Conservation (phyloP, 2,329 filamentous ascomycete genomes). For the Fusarium decemcellulare region DNA sequence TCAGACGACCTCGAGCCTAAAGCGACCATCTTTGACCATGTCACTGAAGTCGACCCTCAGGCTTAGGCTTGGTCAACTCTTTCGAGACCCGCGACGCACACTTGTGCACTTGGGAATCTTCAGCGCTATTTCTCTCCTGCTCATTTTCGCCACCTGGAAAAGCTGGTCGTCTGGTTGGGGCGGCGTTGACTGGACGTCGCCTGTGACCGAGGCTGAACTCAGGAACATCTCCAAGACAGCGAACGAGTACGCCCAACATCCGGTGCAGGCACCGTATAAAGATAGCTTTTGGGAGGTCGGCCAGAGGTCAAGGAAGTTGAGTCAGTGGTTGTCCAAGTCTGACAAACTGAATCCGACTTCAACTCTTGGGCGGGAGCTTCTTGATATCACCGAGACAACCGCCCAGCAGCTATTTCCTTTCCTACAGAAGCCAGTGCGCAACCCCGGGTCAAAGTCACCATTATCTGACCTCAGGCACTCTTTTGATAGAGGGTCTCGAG, state of each 20-base stretch:
- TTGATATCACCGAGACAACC: slow-evolving; percentile 13
- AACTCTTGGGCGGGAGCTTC: background rate
- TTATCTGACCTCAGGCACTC: slow-evolving; percentile 44
- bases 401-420: slow-evolving; percentile 44
- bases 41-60: too few species aligned
- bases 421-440: slow-evolving; percentile 19
- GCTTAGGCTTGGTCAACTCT: background rate
- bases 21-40: too few species aligned
- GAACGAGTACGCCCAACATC: slow-evolving; percentile 38
- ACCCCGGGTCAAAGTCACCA: slow-evolving; percentile 26
- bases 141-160: slow-evolving; percentile 3
- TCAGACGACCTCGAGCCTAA: too few species aligned
- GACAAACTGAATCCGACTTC: slow-evolving; percentile 7
- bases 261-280: slow-evolving; percentile 46
- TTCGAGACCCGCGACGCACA: slow-evolving; percentile 14
- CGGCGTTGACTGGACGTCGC: background rate
- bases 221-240: slow-evolving; percentile 9
- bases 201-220: background rate
- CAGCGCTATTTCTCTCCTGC: background rate
- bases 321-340: slow-evolving; percentile 25
- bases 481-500: slow-evolving; percentile 28
- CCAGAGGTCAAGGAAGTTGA: slow-evolving; percentile 36
- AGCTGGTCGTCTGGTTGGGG: slow-evolving; percentile 11
- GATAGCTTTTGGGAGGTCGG: slow-evolving; percentile 50
- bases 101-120: slow-evolving; percentile 12